Base-by-base conservation (phyloP, 2,329 filamentous ascomycete genomes). In the Chaetomium strumarium region DNA sequence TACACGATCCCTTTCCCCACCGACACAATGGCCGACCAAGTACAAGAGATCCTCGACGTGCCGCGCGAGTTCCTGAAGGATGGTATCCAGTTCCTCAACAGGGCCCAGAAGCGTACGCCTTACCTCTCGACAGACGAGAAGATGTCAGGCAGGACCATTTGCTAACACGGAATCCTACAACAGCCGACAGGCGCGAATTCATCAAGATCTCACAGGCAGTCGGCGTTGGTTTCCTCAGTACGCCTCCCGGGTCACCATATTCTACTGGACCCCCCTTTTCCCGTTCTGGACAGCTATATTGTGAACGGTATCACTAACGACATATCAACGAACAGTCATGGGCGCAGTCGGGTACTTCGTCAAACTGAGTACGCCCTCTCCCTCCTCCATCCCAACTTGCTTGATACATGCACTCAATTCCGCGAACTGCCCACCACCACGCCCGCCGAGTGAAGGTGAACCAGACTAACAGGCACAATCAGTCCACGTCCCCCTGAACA, bases 401-500 rank as follows among this genome's bases (percentile, higher is more conserved):
- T 34, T 11, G 9, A 34, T 4, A 3, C 33, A 11, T 30, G n/a
- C 41, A 13, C 24, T 10, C 4, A 16, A n/a, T 30, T n/a, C 9
- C 44, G 3, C 36, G 14, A 19, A 17, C 13, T 37, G 13, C 31
- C 14, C 16, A 3, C 40, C 8, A n/a, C 39, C 47, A 13, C 12
- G 10, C n/a, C 5, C 38, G 19, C 30, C 19, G 1, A n/a, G 9
- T n/a, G 30, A 20, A 20, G 16, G 13, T 13, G 16, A 48, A 24
- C 48, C 57, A 51, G 56, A 43, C 39, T 24, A 10, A 9, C 5
- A 13, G 6, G 6, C 33, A 17, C 29, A 14, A 2, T 13, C 51
- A 84, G 80, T 86, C 59, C 83, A 86, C 68, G 84, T 86, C 45
- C 83, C 83, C 58, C 77, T 86, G 58, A 86, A 86, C 77, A 82